A percentile compares a stretch with the other conserved stretches of the same genome.
phyloP scores from a whole-genome alignment of 805 yeast genomes.

The Metschnikowia vanudenii region DNA sequence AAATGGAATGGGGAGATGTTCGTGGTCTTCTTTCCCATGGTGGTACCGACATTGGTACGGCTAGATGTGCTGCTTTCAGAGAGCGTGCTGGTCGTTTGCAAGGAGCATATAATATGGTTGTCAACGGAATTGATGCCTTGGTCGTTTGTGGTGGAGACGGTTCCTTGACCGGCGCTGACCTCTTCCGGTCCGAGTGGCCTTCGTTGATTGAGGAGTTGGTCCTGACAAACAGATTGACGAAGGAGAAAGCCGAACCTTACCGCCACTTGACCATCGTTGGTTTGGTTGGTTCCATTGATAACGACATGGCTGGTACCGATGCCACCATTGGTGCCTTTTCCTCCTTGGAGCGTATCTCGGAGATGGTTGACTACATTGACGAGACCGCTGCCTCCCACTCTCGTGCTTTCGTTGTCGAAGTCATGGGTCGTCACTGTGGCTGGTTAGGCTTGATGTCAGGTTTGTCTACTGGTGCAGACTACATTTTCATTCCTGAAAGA shows the following conservation, averaged over 20 bases:
- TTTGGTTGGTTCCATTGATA: slow-evolving; percentile 94
- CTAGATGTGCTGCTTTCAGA: slow-evolving; percentile 82
- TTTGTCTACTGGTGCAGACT: slow-evolving; percentile 94
- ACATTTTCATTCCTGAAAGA: slow-evolving; percentile 89
- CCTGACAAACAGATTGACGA: slow-evolving; percentile 52
- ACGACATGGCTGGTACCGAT: slow-evolving; percentile 97
- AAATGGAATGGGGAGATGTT: slow-evolving; percentile 91
- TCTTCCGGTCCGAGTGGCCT: slow-evolving; percentile 95
- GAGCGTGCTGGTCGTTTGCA: slow-evolving; percentile 80
- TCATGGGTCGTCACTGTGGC: slow-evolving; percentile 99
- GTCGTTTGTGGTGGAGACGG: slow-evolving; percentile 99
- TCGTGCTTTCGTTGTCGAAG: slow-evolving; percentile 96
- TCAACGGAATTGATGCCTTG: slow-evolving; percentile 88
- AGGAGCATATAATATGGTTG: slow-evolving; percentile 83
- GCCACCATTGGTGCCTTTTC: slow-evolving; percentile 96
- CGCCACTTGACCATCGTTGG: slow-evolving; percentile 84
- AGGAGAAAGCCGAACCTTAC: slow-evolving; percentile 58
- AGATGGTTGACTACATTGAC: slow-evolving; percentile 93
- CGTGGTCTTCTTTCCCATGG: slow-evolving; percentile 91
- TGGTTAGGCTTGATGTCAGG: slow-evolving; percentile 99
- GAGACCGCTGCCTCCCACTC: slow-evolving; percentile 97
- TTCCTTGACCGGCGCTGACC: slow-evolving; percentile 94
- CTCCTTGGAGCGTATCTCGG: slow-evolving; percentile 87
- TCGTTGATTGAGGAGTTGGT: slow-evolving; percentile 72
- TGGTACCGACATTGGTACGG: slow-evolving; percentile 96